These are phyloP conservation scores for Pisolithus sp. DNA, from an alignment of 768 basidiomycete species.

Conservation along the genomic window DNA sequence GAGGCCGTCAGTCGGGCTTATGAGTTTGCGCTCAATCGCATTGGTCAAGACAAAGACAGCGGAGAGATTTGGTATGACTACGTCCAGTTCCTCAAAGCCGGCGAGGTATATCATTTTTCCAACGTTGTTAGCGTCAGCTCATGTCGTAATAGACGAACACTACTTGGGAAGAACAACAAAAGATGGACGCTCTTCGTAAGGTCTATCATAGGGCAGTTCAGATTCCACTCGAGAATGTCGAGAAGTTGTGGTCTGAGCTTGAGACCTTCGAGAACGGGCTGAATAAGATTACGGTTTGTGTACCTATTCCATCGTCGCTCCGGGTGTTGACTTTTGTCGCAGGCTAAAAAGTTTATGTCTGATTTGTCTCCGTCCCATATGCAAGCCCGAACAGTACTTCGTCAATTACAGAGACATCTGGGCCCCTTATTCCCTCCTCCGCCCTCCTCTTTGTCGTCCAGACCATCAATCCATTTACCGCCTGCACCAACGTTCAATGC, in stretches of 20 bases:
- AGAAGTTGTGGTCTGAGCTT: slow-evolving; percentile 88
- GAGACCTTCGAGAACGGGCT: slow-evolving; percentile 86
- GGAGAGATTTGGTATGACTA: slow-evolving; percentile 94
- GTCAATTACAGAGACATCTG: slow-evolving; percentile 69
- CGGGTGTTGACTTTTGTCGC: slow-evolving; percentile 8
- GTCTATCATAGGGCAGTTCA: slow-evolving; percentile 92
- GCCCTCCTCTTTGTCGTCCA: slow-evolving; percentile 35
- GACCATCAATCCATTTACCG: slow-evolving; percentile 53
- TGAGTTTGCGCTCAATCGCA: slow-evolving; percentile 84
- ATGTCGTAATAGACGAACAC: slow-evolving; percentile 47
- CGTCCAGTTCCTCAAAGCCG: slow-evolving; percentile 78
- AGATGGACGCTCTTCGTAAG: slow-evolving; percentile 88
- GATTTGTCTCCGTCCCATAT: slow-evolving; percentile 92
- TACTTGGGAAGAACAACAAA: slow-evolving; percentile 94
- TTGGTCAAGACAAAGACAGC: slow-evolving; percentile 89
- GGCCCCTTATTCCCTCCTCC: slow-evolving; percentile 52
- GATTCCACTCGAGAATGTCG: slow-evolving; percentile 90
- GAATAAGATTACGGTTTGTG: slow-evolving; percentile 75
- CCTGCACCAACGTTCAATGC: slow-evolving; percentile 66
- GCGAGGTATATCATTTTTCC: slow-evolving; percentile 45
- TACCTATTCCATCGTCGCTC: background rate
- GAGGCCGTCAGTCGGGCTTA: slow-evolving; percentile 83
- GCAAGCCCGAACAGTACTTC: slow-evolving; percentile 87
- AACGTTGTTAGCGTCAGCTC: slow-evolving; percentile 2
- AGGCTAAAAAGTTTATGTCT: slow-evolving; percentile 94